Conservation (phyloP, 495 filamentous ascomycete genomes). For the Daldinia childiae region DNA sequence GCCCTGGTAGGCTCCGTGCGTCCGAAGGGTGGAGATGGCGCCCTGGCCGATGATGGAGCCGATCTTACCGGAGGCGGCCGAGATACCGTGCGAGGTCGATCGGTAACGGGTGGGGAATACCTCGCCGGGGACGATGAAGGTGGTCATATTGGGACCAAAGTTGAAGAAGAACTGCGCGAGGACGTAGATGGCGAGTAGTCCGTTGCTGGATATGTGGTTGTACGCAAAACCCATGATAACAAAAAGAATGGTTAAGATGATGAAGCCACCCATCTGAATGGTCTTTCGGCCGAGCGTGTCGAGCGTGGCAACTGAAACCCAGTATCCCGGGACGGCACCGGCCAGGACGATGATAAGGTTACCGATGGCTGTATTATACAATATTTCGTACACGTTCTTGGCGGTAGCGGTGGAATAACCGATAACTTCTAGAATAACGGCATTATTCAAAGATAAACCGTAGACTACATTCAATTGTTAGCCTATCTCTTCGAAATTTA, state of each 20-base stretch:
- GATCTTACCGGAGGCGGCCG: slow-evolving; percentile 83
- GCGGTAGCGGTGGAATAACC: slow-evolving; percentile 67
- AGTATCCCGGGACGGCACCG: slow-evolving; percentile 82
- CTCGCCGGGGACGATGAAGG: slow-evolving; percentile 91
- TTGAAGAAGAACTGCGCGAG: slow-evolving; percentile 82
- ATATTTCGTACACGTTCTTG: slow-evolving; percentile 67
- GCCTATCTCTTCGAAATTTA: neutral
- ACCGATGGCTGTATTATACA: slow-evolving; percentile 76
- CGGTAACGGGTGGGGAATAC: slow-evolving; percentile 90
- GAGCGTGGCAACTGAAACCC: slow-evolving; percentile 73
- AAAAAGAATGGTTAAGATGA: slow-evolving; percentile 77
- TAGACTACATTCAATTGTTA: slow-evolving; percentile 58
- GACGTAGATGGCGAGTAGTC: slow-evolving; percentile 74
- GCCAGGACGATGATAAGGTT: slow-evolving; percentile 79
- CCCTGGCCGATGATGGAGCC: slow-evolving; percentile 75
- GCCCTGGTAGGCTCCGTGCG: slow-evolving; percentile 50
- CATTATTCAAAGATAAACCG: slow-evolving; percentile 79
- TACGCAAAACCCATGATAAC: slow-evolving; percentile 78
- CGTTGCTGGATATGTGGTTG: slow-evolving; percentile 60
- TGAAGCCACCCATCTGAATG: slow-evolving; percentile 81
- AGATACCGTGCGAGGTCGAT: slow-evolving; percentile 86
- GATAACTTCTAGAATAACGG: slow-evolving; percentile 71
- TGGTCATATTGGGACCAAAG: slow-evolving; percentile 86
- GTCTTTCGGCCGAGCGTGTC: slow-evolving; percentile 80
- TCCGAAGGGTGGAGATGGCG: slow-evolving; percentile 63